Evolutionary conservation across 2,329 filamentous ascomycete species (phyloP).

Genomic region (Fusarium mundagurra): DNA sequence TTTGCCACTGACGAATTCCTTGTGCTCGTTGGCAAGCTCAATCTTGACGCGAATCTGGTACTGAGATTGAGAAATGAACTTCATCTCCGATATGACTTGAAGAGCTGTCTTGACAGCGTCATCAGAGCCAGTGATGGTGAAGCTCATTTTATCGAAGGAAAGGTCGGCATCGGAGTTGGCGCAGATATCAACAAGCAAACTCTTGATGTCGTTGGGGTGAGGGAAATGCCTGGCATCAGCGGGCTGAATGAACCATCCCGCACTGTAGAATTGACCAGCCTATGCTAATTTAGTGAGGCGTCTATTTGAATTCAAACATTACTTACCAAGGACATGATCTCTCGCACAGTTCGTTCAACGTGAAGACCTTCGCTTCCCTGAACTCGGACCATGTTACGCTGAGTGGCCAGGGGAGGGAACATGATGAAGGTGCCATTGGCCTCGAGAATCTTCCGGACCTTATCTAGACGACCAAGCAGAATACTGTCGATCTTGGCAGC

Average conservation of each 20-base stretch:
- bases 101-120: slow-evolving; percentile 97
- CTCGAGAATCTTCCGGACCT: slow-evolving; percentile 97
- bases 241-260: slow-evolving; percentile 92
- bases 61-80: slow-evolving; percentile 85
- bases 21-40: slow-evolving; percentile 98
- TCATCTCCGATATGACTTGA: slow-evolving; percentile 90
- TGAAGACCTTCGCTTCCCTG: slow-evolving; percentile 94
- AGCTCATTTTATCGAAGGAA: slow-evolving; percentile 92
- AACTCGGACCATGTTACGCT: slow-evolving; percentile 85
- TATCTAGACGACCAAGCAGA: slow-evolving; percentile 88
- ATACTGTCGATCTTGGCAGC: slow-evolving; percentile 96
- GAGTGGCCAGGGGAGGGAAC: slow-evolving; percentile 87
- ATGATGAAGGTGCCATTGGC: slow-evolving; percentile 95
- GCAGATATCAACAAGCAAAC: slow-evolving; percentile 96
- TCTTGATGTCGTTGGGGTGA: slow-evolving; percentile 77
- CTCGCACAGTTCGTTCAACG: slow-evolving; percentile 92
- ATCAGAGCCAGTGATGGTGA: slow-evolving; percentile 94
- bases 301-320: not conserved
- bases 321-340: slow-evolving; percentile 91
- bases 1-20: slow-evolving; percentile 99
- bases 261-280: slow-evolving; percentile 98
- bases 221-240: slow-evolving; percentile 71
- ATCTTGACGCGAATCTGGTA: slow-evolving; percentile 98
- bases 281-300: slow-evolving; percentile 50
- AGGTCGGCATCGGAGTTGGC: slow-evolving; percentile 96